Base-by-base conservation (phyloP, 225 moss, liverwort and hornwort species). In the Pseudoscleropodium purum region DNA sequence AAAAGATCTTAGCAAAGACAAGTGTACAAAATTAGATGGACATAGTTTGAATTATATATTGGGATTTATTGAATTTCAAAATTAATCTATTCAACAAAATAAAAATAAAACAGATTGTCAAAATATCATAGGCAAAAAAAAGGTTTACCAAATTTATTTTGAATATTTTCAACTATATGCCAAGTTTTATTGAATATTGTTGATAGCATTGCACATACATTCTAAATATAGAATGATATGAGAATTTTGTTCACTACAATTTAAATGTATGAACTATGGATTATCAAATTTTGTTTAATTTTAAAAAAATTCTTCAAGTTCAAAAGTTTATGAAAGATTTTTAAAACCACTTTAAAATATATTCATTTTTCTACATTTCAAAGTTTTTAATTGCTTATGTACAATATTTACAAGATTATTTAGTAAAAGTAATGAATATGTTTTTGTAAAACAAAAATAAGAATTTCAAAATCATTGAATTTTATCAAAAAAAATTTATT, bases 171-270 rank as follows among this genome's bases (percentile, higher is more conserved):
- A 3, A 70, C 15, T 39, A 25, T 70, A 25, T 14, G 5, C 5
- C 39, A 39, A 70, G 8, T 13, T 39, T 39, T 39, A 25, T 14
- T 70, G 4, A 70, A 70, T 14, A 3, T 8, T 1, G 1, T 70
- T 0, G 0, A 14, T 1, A 25, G 0, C 2, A 39, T 43, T 43
- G 43, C 16, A 26, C 15, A 27, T 15, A 4, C 15, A 15, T 0
- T 8, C 5, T 15, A 41, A 39, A 43, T 27, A 27, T 15, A 73
- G 5, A 41, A 72, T 41, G 9, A 41, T 73, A 5, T 43, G 3
- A 2, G 27, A 41, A 73, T n/a, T n/a, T 15, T 3, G 2, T 43
- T 73, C 9, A 14, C 43, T 43, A 16, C 9, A 27, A 43, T 43
- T 41, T 72, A 3, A 2, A 72, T 2, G 1, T 27, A 9, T 16